Evolutionary conservation across 257 asterid genomes (phyloP), one percentile per base, ranked within the genome.

Genomic region (Rhazya stricta): DNA sequence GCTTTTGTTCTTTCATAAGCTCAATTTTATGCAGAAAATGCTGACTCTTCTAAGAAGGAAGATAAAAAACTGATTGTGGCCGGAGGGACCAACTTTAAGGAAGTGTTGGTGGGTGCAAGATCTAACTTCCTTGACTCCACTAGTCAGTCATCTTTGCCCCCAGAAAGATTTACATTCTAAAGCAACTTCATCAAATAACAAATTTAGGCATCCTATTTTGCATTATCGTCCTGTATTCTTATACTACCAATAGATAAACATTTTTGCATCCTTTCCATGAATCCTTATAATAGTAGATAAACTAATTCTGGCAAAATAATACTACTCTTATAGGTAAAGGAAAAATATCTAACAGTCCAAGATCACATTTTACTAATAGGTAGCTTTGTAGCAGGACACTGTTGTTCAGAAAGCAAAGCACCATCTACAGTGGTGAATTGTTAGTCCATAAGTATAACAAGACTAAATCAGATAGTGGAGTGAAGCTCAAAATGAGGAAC

Each of bases 121-220:
- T 65, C 8, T 32, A 57, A 65, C 70, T 65, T 10, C 27, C 42
- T 65, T 65, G n/a, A 65, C 45, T 65, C 65, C 63, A 71, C 9
- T 19, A 34, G 23, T 54, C 37, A 34, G 23, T 54, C 37, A 27
- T 27, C 75, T 16, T 30, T 53, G 12, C 1, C 43, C 25, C 36
- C 48, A 25, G 30, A 39, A 58, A 29, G 3, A 4, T 34, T 1
- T 18, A 32, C 15, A 71, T 53, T 56, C 48, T 19, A 21, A 48
- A 51, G 43, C 58, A 71, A 30, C 75, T 69, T 71, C 63, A 71
- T 43, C 37, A 71, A 50, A 46, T 23, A 36, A 71, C 15, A 46
- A 67, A 67, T 37, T 36, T 37, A 19, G 8, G 67, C 29, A 46
- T 21, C 6, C 36, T 67, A 68, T 68, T 68, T 41, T 21, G 57